These are phyloP conservation scores for Chenopodium formosanum DNA, from an alignment of 148 eudicot species.

Conservation along the genomic window DNA sequence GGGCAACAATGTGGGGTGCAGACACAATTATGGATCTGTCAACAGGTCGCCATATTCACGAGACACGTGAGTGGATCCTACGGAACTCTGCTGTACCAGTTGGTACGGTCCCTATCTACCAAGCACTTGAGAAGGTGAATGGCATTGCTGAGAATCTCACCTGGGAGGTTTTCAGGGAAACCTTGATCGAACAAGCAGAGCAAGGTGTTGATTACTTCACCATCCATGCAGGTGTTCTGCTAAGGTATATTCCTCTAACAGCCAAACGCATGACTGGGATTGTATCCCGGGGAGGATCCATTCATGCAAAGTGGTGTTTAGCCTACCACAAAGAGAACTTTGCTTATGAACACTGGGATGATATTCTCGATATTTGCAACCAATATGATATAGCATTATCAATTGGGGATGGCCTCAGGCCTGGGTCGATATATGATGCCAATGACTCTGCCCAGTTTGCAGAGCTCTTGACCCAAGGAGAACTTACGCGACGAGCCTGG, in stretches of 20 bases:
- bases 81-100: constrained; percentile 96
- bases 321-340: constrained; percentile 96
- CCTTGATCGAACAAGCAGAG: constrained; percentile 96
- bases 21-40: constrained; percentile 99
- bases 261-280: constrained; percentile 98
- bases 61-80: constrained; percentile 97
- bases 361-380: constrained; percentile 90
- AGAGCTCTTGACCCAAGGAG: constrained; percentile 96
- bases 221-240: constrained; percentile 92
- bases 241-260: constrained; percentile 85
- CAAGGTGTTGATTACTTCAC: constrained; percentile 99
- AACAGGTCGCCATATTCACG: constrained; percentile 95
- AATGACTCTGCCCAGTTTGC: constrained; percentile 99
- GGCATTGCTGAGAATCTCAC: constrained; percentile 88
- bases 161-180: constrained; percentile 90
- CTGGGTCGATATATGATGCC: constrained; percentile 97
- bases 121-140: constrained; percentile 92
- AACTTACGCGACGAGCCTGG: constrained; percentile 94
- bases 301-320: constrained; percentile 98
- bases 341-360: constrained; percentile 99
- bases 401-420: constrained; percentile 96
- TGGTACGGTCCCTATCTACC: constrained; percentile 97
- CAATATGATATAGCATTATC: constrained; percentile 91
- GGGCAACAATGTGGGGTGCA: constrained; percentile 99
- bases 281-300: constrained; percentile 98